Evolutionary conservation across 108 stramenopile genomes (phyloP).

Genomic region (Poteriospumella lacustris): DNA sequence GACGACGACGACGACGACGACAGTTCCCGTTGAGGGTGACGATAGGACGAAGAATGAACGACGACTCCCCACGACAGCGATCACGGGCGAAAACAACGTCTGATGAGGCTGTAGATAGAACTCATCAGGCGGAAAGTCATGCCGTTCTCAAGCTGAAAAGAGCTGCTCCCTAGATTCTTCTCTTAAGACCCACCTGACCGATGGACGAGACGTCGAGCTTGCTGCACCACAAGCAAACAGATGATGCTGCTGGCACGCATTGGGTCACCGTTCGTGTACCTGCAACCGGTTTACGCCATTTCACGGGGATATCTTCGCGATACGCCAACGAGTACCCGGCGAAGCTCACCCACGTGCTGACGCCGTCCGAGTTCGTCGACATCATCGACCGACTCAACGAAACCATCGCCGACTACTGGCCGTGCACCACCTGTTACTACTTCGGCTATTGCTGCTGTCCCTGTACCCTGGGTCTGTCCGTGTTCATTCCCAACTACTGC

Average conservation of each 20-base stretch:
- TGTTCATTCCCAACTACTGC: not conserved
- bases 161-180: no score
- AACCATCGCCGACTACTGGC: conserved; percentile 11
- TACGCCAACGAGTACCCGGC: not conserved
- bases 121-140: no score
- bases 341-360: not conserved
- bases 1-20: no score
- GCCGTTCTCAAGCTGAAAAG: no score
- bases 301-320: not conserved
- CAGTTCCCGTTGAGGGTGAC: no score
- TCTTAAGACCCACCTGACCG: no score
- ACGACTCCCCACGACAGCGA: no score
- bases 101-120: no score
- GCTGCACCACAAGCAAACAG: no score
- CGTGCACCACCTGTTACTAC: conserved; percentile 1
- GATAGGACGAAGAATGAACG: no score
- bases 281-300: not conserved
- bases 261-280: not conserved
- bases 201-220: no score
- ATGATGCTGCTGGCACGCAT: not conserved
- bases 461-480: not conserved
- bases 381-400: conserved; percentile 11
- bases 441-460: conserved; percentile 15
- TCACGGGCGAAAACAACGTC: no score
- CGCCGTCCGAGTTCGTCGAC: not conserved